phyloP scores from a whole-genome alignment of 805 yeast species.

The Wickerhamiella musiphila region DNA sequence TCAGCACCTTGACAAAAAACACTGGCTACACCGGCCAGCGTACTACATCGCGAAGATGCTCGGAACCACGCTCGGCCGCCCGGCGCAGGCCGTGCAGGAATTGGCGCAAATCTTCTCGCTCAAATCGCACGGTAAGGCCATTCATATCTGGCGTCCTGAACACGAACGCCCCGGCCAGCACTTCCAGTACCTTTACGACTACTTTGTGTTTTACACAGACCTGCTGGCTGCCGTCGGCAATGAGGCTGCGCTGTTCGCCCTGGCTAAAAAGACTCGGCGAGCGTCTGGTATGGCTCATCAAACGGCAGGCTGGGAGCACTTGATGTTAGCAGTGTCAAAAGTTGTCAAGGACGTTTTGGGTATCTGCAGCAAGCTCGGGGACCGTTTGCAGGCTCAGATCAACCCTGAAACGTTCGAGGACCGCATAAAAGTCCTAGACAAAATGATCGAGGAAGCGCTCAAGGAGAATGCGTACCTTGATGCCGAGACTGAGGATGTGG shows the following conservation, averaged over 20 bases:
- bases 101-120: constrained; percentile 47
- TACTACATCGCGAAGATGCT: constrained; percentile 51
- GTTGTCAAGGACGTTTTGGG: constrained; percentile 30
- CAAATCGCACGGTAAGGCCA: constrained; percentile 43
- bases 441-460: constrained; percentile 6
- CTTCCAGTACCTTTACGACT: constrained; percentile 57
- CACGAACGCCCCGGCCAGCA: constrained; percentile 85
- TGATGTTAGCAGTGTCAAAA: constrained; percentile 35
- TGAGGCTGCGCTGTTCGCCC: constrained; percentile 36
- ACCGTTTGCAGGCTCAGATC: constrained; percentile 30
- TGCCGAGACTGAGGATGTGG: no score
- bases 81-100: constrained; percentile 40
- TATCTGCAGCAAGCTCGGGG: constrained; percentile 33
- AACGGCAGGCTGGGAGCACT: constrained; percentile 45
- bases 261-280: constrained; percentile 61
- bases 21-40: constrained; percentile 82
- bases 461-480: no score
- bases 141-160: constrained; percentile 89
- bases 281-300: constrained; percentile 60
- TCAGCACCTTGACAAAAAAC: constrained; percentile 49
- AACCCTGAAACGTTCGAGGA: constrained; percentile 23
- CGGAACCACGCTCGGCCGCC: constrained; percentile 36
- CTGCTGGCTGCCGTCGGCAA: constrained; percentile 38
- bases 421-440: constrained; percentile 22
- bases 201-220: constrained; percentile 45